Evolutionary conservation across 2,329 filamentous ascomycete genomes (phyloP).

Genomic region (Escovopsis sp.): DNA sequence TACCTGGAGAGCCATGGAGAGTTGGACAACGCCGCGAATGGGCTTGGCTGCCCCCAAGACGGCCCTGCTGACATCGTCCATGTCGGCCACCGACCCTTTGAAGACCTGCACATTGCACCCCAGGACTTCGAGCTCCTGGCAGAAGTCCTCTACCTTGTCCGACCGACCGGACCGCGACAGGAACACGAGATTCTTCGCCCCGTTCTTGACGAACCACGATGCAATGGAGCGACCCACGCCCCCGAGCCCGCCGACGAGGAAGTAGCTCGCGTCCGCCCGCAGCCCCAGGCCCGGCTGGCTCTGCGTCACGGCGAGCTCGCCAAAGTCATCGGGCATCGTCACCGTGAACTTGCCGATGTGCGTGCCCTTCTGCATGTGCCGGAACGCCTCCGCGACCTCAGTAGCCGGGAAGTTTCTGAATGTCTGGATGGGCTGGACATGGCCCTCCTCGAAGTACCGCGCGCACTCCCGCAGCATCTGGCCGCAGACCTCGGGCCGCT

Average conservation of each 20-base stretch:
- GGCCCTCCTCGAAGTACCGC: conserved; percentile 1
- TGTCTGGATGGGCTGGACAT: conserved; percentile 4
- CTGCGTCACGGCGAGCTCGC: background rate
- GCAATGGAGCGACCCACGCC: conserved; percentile 9
- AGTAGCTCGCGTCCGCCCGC: conserved; percentile 5
- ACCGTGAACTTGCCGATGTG: conserved; percentile 9
- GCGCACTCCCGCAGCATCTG: background rate
- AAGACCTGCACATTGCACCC: conserved; percentile 9
- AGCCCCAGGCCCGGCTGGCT: conserved; percentile 2
- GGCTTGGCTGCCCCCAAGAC: conserved; percentile 7
- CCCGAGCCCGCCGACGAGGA: conserved; percentile 10
- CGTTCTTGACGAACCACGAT: conserved; percentile 8
- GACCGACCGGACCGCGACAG: conserved; percentile 6
- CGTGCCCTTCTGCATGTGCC: conserved; percentile 7
- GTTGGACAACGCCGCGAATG: conserved; percentile 21
- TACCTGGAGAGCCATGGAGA: conserved; percentile 18
- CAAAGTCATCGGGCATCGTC: background rate
- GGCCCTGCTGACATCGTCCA: conserved; percentile 4
- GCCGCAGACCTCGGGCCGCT: background rate
- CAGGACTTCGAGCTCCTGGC: conserved; percentile 8
- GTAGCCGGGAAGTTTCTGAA: conserved; percentile 6
- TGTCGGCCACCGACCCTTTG: conserved; percentile 3
- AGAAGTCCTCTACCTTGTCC: conserved; percentile 2
- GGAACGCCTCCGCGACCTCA: conserved; percentile 6
- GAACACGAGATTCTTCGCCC: conserved; percentile 14